Evolutionary conservation across 73 alveolate species (phyloP).

Genomic region (Chromera velia): DNA sequence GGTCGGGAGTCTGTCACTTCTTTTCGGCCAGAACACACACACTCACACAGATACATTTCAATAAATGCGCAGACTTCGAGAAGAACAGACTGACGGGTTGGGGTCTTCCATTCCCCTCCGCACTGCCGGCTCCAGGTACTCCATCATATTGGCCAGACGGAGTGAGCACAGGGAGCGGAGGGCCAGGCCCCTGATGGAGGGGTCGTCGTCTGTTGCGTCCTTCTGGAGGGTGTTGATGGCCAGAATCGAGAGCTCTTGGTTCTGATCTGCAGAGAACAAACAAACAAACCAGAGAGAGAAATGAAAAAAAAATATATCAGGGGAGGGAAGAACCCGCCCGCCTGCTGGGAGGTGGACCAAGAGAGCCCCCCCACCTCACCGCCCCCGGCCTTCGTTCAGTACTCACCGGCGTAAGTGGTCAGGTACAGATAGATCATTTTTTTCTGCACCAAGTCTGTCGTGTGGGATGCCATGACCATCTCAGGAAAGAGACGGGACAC

Average conservation of each 20-base stretch:
- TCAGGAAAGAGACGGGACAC: conserved; percentile 79
- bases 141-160: conserved; percentile 70
- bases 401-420: conserved; percentile 69
- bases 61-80: no score
- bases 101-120: no score
- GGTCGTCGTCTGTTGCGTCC: conserved; percentile 79
- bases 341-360: no score
- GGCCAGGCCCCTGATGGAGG: conserved; percentile 86
- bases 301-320: no score
- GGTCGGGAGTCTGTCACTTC: no score
- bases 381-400: no score
- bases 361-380: no score
- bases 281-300: neutral
- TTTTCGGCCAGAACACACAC: no score
- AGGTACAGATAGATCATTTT: conserved; percentile 85
- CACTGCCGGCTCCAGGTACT: conserved; percentile 5
- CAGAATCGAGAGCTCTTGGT: conserved; percentile 73
- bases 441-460: conserved; percentile 87
- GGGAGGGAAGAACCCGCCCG: no score
- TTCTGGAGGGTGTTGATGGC: conserved; percentile 85
- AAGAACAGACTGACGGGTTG: no score
- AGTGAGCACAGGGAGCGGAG: conserved; percentile 78
- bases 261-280: conserved; percentile 47
- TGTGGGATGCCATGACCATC: conserved; percentile 79
- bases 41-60: no score